These are phyloP conservation scores for Xylariomycetidae sp. DNA, from an alignment of 2,329 filamentous ascomycete genomes.

Conservation along the genomic window DNA sequence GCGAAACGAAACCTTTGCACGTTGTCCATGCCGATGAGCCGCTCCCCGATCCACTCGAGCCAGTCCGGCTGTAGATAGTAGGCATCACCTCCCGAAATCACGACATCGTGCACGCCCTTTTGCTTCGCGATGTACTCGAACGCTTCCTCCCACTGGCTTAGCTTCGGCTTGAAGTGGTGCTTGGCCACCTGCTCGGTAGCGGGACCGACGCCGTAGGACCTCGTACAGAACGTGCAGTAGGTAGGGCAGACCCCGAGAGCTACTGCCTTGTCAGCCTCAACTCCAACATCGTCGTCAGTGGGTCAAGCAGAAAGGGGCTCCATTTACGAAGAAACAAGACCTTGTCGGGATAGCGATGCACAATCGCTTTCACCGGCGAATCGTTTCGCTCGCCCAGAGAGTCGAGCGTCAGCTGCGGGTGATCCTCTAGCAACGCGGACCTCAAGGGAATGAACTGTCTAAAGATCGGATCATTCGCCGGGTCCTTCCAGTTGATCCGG, in stretches of 20 bases:
- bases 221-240: constrained; percentile 60
- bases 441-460: constrained; percentile 56
- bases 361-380: constrained; percentile 51
- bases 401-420: constrained; percentile 50
- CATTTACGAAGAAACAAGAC: constrained; percentile 56
- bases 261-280: too few species aligned
- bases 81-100: constrained; percentile 59
- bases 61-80: constrained; percentile 53
- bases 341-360: constrained; percentile 62
- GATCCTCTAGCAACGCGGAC: constrained; percentile 48
- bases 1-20: constrained; percentile 58
- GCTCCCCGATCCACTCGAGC: constrained; percentile 48
- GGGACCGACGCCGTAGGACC: constrained; percentile 53
- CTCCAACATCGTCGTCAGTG: too few species aligned
- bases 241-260: constrained; percentile 59
- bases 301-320: too few species aligned
- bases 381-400: constrained; percentile 55
- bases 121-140: constrained; percentile 52
- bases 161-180: constrained; percentile 31
- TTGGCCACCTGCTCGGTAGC: constrained; percentile 48
- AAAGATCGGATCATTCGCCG: constrained; percentile 54
- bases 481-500: constrained; percentile 54
- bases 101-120: constrained; percentile 50
- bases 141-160: constrained; percentile 48
- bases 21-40: constrained; percentile 52